phyloP scores from a whole-genome alignment of 306 rosid genomes.

The Acmispon strigosus region DNA sequence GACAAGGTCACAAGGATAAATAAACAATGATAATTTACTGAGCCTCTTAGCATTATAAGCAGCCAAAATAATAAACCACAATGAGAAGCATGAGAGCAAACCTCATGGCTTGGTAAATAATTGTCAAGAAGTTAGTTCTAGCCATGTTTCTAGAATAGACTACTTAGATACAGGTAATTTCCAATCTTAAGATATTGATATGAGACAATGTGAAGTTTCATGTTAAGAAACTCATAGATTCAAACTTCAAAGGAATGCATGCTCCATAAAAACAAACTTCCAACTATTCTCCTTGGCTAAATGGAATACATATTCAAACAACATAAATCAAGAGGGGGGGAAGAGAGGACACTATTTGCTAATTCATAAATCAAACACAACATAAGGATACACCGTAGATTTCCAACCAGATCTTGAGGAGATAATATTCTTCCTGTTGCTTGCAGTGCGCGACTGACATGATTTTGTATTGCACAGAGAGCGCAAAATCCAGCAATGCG shows the following conservation, averaged over 20 bases:
- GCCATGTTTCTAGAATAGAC: not conserved
- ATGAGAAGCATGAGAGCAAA: not conserved
- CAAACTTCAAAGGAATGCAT: not conserved
- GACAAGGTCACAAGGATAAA: too few species aligned
- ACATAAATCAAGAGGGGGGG: not conserved
- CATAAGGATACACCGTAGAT: constrained; percentile 81
- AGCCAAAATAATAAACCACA: not conserved
- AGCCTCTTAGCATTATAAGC: not conserved
- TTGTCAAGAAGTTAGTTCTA: not conserved
- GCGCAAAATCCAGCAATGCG: constrained; percentile 94
- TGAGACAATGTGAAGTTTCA: not conserved
- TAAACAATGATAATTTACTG: not conserved
- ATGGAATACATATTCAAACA: not conserved
- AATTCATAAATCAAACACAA: not conserved
- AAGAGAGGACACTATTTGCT: not conserved
- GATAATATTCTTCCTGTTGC: constrained; percentile 74
- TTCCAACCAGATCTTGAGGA: constrained; percentile 69
- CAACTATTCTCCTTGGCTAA: not conserved
- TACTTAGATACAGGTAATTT: not conserved
- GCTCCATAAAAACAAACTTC: not conserved
- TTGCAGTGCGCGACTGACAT: constrained; percentile 86
- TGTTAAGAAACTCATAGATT: not conserved
- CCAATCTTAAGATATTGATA: not conserved
- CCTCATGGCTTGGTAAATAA: not conserved
- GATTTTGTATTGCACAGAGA: constrained; percentile 91